phyloP scores from a whole-genome alignment of 306 rosid species.

The Prunus fruticosa region DNA sequence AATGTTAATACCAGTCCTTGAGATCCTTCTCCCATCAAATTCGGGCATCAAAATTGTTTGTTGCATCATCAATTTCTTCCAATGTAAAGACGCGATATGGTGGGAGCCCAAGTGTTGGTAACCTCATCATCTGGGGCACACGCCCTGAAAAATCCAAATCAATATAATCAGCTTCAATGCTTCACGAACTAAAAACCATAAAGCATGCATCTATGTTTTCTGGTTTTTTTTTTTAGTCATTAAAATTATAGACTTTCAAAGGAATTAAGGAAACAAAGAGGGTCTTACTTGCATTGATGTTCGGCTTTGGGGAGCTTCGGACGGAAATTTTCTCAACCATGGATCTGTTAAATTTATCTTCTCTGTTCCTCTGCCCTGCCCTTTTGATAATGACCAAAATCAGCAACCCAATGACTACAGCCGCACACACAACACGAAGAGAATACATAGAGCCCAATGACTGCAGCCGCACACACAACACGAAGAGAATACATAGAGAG shows the following conservation, averaged over 20 bases:
- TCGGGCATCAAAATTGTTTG: constrained; percentile 63
- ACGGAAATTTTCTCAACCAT: constrained; percentile 36
- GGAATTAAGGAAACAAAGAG: background rate
- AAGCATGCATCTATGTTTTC: too few relatives aligned
- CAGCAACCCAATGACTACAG: constrained; percentile 40
- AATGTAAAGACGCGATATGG: constrained; percentile 34
- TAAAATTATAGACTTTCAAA: background rate
- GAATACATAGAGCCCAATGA: too few relatives aligned
- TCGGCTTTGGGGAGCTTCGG: constrained; percentile 31
- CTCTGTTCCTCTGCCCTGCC: constrained; percentile 24
- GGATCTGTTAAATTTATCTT: constrained; percentile 28
- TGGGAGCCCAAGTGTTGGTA: too few relatives aligned
- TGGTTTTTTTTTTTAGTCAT: background rate
- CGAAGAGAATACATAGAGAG: too few relatives aligned
- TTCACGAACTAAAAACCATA: too few relatives aligned
- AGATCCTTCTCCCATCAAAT: constrained; percentile 52
- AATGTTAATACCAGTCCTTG: constrained; percentile 50
- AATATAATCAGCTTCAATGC: too few relatives aligned
- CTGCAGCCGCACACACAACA: constrained; percentile 36
- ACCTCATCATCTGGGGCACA: too few relatives aligned
- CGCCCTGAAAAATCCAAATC: too few relatives aligned
- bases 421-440: constrained; percentile 37
- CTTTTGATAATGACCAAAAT: constrained; percentile 35
- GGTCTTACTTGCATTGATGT: constrained; percentile 52
- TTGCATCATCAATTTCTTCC: constrained; percentile 83